A percentile compares a stretch with the other conserved stretches of the same genome.
These are phyloP conservation scores for Entelexis paramagnoliae DNA, from an alignment of 1,139 yeast genomes.

Conservation along the genomic window DNA sequence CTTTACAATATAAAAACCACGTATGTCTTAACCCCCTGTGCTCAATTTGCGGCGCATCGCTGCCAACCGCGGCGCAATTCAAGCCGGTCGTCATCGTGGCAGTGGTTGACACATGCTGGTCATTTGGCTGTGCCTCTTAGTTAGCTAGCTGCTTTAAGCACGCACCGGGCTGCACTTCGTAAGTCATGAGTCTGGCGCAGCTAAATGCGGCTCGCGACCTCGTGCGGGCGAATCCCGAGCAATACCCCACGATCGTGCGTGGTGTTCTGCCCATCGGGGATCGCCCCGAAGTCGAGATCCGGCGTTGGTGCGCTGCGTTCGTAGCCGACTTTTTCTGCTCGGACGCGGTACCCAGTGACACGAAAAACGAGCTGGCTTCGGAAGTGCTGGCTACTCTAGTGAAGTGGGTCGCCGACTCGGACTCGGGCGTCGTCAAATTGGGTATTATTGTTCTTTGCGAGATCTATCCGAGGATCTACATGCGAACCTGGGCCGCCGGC, in stretches of 20 bases:
- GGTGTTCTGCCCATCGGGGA: conserved; percentile 34
- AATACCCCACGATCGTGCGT: conserved; percentile 32
- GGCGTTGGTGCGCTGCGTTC: conserved; percentile 35
- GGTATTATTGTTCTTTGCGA: conserved; percentile 30
- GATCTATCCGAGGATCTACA: conserved; percentile 28
- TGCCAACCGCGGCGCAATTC: too few species aligned
- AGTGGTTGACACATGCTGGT: too few species aligned
- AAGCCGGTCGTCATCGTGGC: too few species aligned
- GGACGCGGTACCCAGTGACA: conserved; percentile 26
- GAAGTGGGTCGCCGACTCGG: conserved; percentile 26
- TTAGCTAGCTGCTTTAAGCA: not conserved
- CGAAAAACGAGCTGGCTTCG: conserved; percentile 29
- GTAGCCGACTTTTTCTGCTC: conserved; percentile 34
- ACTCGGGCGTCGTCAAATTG: conserved; percentile 28
- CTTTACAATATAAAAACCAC: too few species aligned
- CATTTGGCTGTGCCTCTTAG: conserved; percentile 1
- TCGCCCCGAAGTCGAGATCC: conserved; percentile 29
- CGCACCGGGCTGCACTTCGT: not conserved
- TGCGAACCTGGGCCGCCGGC: conserved; percentile 23
- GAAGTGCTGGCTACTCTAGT: conserved; percentile 30
- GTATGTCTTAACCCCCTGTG: too few species aligned
- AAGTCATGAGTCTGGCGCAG: conserved; percentile 28
- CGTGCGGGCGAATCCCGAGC: conserved; percentile 32
- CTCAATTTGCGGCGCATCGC: too few species aligned
- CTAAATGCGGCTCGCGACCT: conserved; percentile 32